Evolutionary conservation across 2,329 filamentous ascomycete genomes (phyloP).

Genomic region (Daldinia sp.): DNA sequence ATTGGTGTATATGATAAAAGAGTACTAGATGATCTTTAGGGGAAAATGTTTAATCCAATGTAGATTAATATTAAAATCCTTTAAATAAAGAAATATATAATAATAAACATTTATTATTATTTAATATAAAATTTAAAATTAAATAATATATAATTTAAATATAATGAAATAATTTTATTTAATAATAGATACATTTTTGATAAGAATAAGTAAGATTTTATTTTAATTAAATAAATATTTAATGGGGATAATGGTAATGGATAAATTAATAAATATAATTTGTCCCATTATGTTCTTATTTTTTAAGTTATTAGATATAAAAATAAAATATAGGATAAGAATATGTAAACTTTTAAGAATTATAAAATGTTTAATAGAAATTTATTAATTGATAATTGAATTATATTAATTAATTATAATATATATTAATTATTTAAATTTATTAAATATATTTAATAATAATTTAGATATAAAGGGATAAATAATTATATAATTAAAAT

Average conservation of each 20-base stretch:
- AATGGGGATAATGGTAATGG: background rate
- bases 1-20: background rate
- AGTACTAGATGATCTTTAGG: background rate
- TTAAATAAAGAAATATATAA: background rate
- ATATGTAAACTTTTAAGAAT: background rate
- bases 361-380: background rate
- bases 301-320: background rate
- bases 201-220: background rate
- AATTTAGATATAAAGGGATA: background rate
- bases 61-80: background rate
- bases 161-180: background rate
- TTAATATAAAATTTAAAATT: background rate
- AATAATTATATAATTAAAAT: background rate
- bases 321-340: background rate
- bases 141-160: background rate
- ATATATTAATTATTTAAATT: slow-evolving; percentile 1
- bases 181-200: background rate
- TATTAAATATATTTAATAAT: background rate
- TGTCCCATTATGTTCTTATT: background rate
- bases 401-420: background rate
- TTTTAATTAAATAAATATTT: background rate
- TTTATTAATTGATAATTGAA: background rate
- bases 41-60: background rate
- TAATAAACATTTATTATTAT: background rate
- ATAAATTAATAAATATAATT: background rate